Base-by-base conservation (phyloP, 202 grass and related monocot genomes). In the Zoysia matrella region DNA sequence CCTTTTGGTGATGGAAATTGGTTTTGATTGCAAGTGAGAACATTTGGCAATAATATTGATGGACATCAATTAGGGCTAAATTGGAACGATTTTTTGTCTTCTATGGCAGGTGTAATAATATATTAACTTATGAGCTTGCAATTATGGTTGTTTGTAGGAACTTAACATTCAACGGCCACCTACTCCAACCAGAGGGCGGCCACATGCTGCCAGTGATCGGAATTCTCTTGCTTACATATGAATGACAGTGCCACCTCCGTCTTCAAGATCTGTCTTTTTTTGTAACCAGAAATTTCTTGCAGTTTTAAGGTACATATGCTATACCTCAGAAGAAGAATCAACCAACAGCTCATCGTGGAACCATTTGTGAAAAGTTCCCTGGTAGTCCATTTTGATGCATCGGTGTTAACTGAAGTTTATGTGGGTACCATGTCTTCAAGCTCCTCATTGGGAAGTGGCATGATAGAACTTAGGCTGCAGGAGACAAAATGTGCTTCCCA, bases 221-320 rank as follows among this genome's bases (percentile, higher is more conserved):
- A 95, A 74, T 86, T 98, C 96, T 86, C 96, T 98, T 85, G 96
- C 96, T 81, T 97, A 97, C 72, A 97, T 97, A 80, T 97, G 78
- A 97, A 72, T 67, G 56, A 47, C 46, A 30, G 14, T 16, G 18
- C 73, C 60, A 69, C 15, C 83, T 73, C 43, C 46, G 15, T 47
- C 83, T 65, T 57, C 62, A 67, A 47, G 69, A 90, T 73, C 56
- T 71, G 51, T 89, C 74, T 83, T 63, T 86, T 75, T 36, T 36
- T 36, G 55, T 86, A 71, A 58, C 75, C 52, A 75, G 63, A 79
- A 69, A 75, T 79, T 69, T 86, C 36, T 82, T 56, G 3, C 63
- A 80, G 74, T 83, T 77, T 71, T 64, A 80, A 86, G 83, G 80
- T 90, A 86, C 84, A 90, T 90, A 90, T 60, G 61, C 63, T 80